These are phyloP conservation scores for Nepenthes mirabilis DNA, from an alignment of 148 eudicot species.

Conservation along the genomic window DNA sequence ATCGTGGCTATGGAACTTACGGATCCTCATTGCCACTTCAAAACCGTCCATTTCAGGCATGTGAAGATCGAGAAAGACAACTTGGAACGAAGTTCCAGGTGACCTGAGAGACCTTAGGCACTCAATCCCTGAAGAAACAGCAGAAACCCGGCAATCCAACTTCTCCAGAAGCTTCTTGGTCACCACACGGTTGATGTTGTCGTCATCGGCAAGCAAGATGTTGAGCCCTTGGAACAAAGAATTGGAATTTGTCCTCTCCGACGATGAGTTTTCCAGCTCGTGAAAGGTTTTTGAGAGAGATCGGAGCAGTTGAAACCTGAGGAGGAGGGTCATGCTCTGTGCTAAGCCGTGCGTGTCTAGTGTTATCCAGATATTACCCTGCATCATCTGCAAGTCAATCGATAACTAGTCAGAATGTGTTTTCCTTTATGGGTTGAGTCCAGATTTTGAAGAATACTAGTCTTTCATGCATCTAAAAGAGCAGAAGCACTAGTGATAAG, in stretches of 20 bases:
- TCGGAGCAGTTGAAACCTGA: conserved; percentile 29
- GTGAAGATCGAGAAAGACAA: conserved; percentile 54
- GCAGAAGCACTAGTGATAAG: too few relatives aligned
- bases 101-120: conserved; percentile 47
- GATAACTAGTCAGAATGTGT: not conserved
- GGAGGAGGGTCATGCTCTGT: conserved; percentile 48
- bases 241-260: conserved; percentile 1
- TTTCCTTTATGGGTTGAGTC: too few relatives aligned
- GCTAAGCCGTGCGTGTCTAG: conserved; percentile 28
- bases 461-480: too few relatives aligned
- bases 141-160: conserved; percentile 51
- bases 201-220: conserved; percentile 55
- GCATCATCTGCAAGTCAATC: conserved; percentile 47
- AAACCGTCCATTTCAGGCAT: conserved; percentile 83
- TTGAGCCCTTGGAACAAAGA: conserved; percentile 36
- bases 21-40: conserved; percentile 53
- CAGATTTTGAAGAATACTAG: too few relatives aligned
- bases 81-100: conserved; percentile 20
- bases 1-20: conserved; percentile 32
- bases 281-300: not conserved
- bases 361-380: conserved; percentile 69
- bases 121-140: conserved; percentile 51
- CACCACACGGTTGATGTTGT: conserved; percentile 52
- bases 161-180: conserved; percentile 61
- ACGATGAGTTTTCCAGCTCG: not conserved